phyloP scores from a whole-genome alignment of 148 eudicot species.

The Rhododendron molle region DNA sequence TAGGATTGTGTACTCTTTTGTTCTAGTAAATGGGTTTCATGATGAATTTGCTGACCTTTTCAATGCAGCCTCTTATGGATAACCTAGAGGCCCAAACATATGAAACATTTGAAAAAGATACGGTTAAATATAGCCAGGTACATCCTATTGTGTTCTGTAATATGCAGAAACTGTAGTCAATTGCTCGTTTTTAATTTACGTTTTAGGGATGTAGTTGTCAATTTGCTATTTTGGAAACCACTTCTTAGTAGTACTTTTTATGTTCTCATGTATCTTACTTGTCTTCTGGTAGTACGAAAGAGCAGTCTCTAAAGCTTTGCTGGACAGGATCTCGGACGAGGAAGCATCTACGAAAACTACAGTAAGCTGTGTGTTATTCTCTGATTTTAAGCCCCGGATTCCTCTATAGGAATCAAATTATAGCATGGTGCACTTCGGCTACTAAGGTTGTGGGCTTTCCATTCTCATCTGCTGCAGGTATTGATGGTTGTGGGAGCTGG shows the following conservation, averaged over 20 bases:
- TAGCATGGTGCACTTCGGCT: not conserved
- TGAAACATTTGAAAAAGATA: constrained; percentile 94
- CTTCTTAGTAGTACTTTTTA: not conserved
- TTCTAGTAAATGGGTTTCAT: constrained; percentile 2
- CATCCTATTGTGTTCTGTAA: not conserved
- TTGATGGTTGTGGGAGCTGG: constrained; percentile 99
- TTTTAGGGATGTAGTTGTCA: not conserved
- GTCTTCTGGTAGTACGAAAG: constrained; percentile 62
- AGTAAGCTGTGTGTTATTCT: constrained; percentile 40
- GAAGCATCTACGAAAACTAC: constrained; percentile 56
- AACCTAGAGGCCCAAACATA: constrained; percentile 97
- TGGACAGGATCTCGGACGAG: constrained; percentile 78
- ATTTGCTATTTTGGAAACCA: not conserved
- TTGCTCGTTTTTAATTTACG: not conserved
- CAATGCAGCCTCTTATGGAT: constrained; percentile 96
- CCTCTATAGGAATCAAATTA: not conserved
- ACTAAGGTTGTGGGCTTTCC: not conserved
- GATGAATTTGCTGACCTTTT: constrained; percentile 12
- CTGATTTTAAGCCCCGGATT: not conserved
- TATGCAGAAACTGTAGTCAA: not conserved
- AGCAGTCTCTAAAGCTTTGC: constrained; percentile 80
- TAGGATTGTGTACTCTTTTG: not conserved
- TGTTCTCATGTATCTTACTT: not conserved
- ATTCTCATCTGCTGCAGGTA: constrained; percentile 39
- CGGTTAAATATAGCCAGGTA: constrained; percentile 82